phyloP scores from a whole-genome alignment of 768 basidiomycete species.

The Boletales sp. region DNA sequence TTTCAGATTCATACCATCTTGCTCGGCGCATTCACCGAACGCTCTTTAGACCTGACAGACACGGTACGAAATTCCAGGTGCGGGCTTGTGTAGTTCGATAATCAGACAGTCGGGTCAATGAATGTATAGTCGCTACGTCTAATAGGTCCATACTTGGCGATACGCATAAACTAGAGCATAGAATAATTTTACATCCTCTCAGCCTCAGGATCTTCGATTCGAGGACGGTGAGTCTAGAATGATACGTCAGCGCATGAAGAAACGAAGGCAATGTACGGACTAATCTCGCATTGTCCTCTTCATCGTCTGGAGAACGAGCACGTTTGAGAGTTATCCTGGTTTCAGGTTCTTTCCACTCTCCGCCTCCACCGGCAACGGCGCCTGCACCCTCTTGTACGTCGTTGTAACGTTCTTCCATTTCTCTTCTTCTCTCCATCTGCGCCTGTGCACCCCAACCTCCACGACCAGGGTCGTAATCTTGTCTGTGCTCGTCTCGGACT shows the following conservation, averaged over 20 bases:
- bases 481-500: slow-evolving; percentile 92
- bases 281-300: slow-evolving; percentile 54
- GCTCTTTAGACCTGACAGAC: slow-evolving; percentile 34
- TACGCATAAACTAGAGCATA: slow-evolving; percentile 24
- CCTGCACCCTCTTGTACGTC: slow-evolving; percentile 78
- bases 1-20: slow-evolving; percentile 67
- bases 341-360: slow-evolving; percentile 76
- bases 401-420: slow-evolving; percentile 83
- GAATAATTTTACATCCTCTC: slow-evolving; percentile 59
- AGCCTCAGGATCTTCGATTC: slow-evolving; percentile 60
- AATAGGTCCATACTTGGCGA: slow-evolving; percentile 11
- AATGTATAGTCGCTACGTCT: slow-evolving; percentile 13
- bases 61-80: slow-evolving; percentile 40
- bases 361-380: slow-evolving; percentile 80
- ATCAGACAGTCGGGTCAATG: slow-evolving; percentile 7
- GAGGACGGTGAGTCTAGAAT: slow-evolving; percentile 53
- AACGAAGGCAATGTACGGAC: slow-evolving; percentile 36
- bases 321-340: slow-evolving; percentile 53
- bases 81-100: slow-evolving; percentile 52
- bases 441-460: slow-evolving; percentile 94
- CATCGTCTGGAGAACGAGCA: slow-evolving; percentile 75
- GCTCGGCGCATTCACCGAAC: slow-evolving; percentile 63
- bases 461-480: slow-evolving; percentile 95
- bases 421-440: slow-evolving; percentile 72
- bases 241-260: slow-evolving; percentile 5